Percentiles rank a stretch among this genome's conserved stretches.
Evolutionary conservation across 1,284 basidiomycete species (phyloP).

Genomic region (Exsudoporus floridanus): DNA sequence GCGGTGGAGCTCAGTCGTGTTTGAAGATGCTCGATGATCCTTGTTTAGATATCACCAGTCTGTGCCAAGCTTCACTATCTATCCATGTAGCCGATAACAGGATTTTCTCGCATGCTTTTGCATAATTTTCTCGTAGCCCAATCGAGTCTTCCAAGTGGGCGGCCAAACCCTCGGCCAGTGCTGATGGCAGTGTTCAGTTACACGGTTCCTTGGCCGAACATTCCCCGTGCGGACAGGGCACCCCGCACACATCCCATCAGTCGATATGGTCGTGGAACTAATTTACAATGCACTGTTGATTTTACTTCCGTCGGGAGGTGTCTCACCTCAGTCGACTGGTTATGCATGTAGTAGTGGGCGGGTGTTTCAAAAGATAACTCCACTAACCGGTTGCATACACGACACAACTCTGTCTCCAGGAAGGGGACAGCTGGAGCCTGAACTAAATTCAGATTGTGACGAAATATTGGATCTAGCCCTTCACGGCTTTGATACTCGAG

Average conservation of each 20-base stretch:
- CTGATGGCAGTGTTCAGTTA: neutral
- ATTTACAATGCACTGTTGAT: too few species aligned
- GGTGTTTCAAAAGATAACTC: neutral
- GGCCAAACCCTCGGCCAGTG: slow-evolving; percentile 38
- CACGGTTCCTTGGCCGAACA: neutral
- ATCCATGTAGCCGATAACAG: neutral
- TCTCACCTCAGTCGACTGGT: neutral
- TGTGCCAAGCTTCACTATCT: neutral
- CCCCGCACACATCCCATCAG: neutral
- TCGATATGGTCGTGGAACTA: neutral
- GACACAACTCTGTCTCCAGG: too few species aligned
- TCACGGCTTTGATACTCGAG: neutral
- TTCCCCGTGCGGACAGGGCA: neutral
- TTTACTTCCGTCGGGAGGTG: neutral
- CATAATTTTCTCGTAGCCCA: neutral
- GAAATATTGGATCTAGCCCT: neutral
- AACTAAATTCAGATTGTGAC: too few species aligned
- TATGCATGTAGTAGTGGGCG: neutral
- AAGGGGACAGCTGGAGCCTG: too few species aligned
- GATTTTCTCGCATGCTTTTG: neutral
- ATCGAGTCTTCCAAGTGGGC: neutral
- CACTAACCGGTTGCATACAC: neutral
- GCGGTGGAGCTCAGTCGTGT: neutral
- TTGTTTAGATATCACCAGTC: neutral
- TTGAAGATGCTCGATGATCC: neutral